Evolutionary conservation across 2,329 filamentous ascomycete species (phyloP), one percentile per base, ranked within the genome.

Genomic region (Colletotrichum nymphaeae): DNA sequence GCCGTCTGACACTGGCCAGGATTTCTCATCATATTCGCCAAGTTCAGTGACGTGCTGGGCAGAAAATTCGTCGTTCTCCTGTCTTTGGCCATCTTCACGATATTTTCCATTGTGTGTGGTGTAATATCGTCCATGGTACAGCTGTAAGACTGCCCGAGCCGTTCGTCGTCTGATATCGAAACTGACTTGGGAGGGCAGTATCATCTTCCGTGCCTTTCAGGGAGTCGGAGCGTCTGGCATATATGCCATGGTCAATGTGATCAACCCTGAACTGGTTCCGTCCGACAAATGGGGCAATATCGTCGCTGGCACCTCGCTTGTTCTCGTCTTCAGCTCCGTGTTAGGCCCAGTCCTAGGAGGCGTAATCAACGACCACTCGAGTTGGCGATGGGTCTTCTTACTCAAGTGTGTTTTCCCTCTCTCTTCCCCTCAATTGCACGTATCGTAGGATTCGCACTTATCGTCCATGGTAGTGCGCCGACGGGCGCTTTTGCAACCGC

Each of bases 311-410:
- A 77, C 79, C 75, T 85, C 80, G 76, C 79, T 79, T 75, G 82
- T 84, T 11, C 83, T 85, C 63, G 82, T 83, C 6, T 69, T 87
- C 28, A 80, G 81, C n/a, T 84, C 82, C 57, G 78, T 86, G 0
- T 76, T 86, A 0, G 85, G 86, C 0, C 85, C 84, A 2, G 71
- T 87, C 9, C 76, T 87, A 0, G 85, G 85, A 9, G 86, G 85
- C 2, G 79, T 79, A 12, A 85, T 87, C 14, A 80, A 78, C n/a
- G 80, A 83, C 58, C 75, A 81, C 12, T 79, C 81, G 0, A 83
- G 79, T 0, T 87, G 85, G 85, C 77, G 84, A 75, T 86, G 86
- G 86, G 84, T 87, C 2, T 87, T 87, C 74, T 82, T 83, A 49
- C 79, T 88, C 9, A 87, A 88, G 84, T 86, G 60, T 46, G 81